These are phyloP conservation scores for Quercus cerris DNA, from an alignment of 306 rosid genomes.

Conservation along the genomic window DNA sequence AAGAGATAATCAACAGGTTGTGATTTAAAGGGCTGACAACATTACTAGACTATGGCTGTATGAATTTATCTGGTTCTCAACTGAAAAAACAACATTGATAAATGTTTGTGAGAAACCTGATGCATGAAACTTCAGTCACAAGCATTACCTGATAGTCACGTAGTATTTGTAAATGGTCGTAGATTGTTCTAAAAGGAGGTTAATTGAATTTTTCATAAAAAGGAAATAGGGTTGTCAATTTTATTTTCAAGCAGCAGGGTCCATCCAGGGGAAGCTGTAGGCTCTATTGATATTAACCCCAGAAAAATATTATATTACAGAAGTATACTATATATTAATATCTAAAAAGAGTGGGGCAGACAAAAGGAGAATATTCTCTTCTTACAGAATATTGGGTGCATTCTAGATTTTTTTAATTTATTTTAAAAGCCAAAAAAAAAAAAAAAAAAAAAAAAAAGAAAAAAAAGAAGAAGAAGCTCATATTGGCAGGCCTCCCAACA, in stretches of 20 bases:
- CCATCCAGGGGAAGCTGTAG: background rate
- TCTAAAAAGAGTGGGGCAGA: too few relatives aligned
- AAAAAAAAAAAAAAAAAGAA: too few relatives aligned
- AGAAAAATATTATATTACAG: too few relatives aligned
- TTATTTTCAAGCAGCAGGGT: background rate
- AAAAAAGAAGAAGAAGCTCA: too few relatives aligned
- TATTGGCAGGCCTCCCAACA: too few relatives aligned
- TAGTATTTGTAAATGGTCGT: background rate
- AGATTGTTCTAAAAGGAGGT: background rate
- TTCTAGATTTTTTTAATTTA: too few relatives aligned
- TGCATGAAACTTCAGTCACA: background rate
- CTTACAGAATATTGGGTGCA: too few relatives aligned
- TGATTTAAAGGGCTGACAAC: background rate
- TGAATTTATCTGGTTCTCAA: background rate
- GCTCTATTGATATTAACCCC: too few relatives aligned
- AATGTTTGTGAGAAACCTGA: background rate
- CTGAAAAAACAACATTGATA: background rate
- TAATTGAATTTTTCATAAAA: background rate
- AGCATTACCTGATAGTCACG: background rate
- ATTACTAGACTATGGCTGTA: background rate
- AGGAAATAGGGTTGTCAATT: background rate
- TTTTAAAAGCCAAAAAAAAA: too few relatives aligned
- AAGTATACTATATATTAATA: too few relatives aligned
- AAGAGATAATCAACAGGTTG: too few relatives aligned
- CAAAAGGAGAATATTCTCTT: too few relatives aligned